A percentile compares a stretch with the other conserved stretches of the same genome.
Evolutionary conservation across 176 grass and related monocot genomes (phyloP).

Genomic region (Oryza officinalis): DNA sequence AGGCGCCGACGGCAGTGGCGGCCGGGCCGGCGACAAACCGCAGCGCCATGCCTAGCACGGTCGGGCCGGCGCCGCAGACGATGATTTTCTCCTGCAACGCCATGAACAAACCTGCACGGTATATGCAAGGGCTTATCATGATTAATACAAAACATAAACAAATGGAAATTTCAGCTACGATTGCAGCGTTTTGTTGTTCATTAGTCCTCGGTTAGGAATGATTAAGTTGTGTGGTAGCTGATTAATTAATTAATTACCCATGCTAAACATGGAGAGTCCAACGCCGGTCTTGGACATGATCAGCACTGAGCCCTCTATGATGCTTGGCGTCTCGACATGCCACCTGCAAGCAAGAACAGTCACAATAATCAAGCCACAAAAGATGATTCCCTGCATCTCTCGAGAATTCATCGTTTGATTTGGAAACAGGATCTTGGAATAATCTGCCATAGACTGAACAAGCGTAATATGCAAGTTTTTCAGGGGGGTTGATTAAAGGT

Average conservation of each 20-base stretch:
- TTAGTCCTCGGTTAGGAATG: not conserved
- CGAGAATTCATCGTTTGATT: not conserved
- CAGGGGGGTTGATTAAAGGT: not conserved
- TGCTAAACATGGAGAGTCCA: conserved; percentile 85
- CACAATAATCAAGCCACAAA: not conserved
- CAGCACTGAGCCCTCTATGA: conserved; percentile 70
- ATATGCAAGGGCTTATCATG: not conserved
- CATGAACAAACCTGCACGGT: conserved; percentile 80
- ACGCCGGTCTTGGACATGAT: conserved; percentile 80
- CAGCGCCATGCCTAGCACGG: conserved; percentile 63
- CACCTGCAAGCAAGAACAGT: conserved; percentile 47
- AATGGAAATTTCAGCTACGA: no score
- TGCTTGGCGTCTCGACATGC: conserved; percentile 72
- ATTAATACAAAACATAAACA: no score
- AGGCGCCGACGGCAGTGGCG: conserved; percentile 46
- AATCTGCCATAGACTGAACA: not conserved
- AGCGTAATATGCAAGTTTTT: not conserved
- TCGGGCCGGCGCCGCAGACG: conserved; percentile 50
- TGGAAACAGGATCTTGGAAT: not conserved
- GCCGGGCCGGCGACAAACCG: conserved; percentile 69
- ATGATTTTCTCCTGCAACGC: conserved; percentile 84
- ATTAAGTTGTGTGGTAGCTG: not conserved
- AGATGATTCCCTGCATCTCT: not conserved
- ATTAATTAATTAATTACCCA: conserved; percentile 47
- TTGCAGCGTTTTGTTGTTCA: no score